phyloP scores from a whole-genome alignment of 257 asterid genomes.

The Gentiana straminea region DNA sequence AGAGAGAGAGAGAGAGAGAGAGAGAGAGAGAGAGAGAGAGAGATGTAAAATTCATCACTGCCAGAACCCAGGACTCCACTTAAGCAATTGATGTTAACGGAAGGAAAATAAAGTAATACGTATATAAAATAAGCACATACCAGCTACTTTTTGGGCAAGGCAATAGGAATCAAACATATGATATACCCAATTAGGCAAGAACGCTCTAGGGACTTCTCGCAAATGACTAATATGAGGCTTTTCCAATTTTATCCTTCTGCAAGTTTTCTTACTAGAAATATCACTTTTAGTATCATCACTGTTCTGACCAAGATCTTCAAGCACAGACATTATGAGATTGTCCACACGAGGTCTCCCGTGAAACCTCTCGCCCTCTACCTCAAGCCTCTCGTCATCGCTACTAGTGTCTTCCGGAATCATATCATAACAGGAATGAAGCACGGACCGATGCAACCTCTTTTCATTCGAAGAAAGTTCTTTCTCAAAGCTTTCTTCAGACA shows the following conservation, averaged over 20 bases:
- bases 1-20: no score
- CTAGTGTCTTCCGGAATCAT: slow-evolving; percentile 38
- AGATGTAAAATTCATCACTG: no score
- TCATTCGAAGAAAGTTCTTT: slow-evolving; percentile 70
- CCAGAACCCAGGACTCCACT: neutral
- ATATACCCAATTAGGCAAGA: slow-evolving; percentile 94
- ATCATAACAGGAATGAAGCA: slow-evolving; percentile 40
- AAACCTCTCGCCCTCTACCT: slow-evolving; percentile 16
- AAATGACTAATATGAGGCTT: slow-evolving; percentile 36
- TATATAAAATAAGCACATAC: slow-evolving; percentile 18
- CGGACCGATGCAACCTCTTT: slow-evolving; percentile 71
- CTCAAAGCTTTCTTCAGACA: slow-evolving; percentile 87
- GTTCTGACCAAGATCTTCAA: slow-evolving; percentile 20
- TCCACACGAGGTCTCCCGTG: slow-evolving; percentile 29
- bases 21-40: no score
- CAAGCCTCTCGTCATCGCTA: slow-evolving; percentile 73
- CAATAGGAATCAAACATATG: slow-evolving; percentile 71
- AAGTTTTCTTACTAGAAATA: slow-evolving; percentile 17
- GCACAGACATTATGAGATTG: slow-evolving; percentile 25
- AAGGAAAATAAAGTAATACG: neutral
- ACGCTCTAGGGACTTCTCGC: slow-evolving; percentile 72
- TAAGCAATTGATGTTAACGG: neutral
- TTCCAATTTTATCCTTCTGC: slow-evolving; percentile 25
- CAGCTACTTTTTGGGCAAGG: slow-evolving; percentile 89
- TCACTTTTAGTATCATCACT: slow-evolving; percentile 28